A percentile compares a stretch with the other conserved stretches of the same genome.
Evolutionary conservation across 1,284 basidiomycete species (phyloP).

Genomic region (Sparassis latifolia): DNA sequence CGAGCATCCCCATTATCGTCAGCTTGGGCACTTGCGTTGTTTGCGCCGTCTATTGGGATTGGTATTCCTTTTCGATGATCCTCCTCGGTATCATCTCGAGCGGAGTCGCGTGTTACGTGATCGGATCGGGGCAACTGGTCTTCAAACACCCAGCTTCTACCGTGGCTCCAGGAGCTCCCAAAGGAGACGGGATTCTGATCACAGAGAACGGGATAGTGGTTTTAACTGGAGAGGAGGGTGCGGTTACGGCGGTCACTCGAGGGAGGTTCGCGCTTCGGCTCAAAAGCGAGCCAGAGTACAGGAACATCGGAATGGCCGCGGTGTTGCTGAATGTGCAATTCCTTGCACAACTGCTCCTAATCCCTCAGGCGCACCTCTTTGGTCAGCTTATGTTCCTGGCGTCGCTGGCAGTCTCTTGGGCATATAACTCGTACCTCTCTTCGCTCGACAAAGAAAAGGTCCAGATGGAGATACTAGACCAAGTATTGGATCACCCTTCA

Average conservation of each 20-base stretch:
- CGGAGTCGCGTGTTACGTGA: slow-evolving; percentile 13
- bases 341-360: slow-evolving; percentile 13
- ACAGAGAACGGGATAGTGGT: slow-evolving; percentile 9
- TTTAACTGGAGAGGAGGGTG: slow-evolving; percentile 9
- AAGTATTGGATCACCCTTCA: slow-evolving; percentile 1
- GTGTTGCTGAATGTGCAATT: slow-evolving; percentile 14
- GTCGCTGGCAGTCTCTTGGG: slow-evolving; percentile 12
- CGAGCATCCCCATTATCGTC: slow-evolving; percentile 9
- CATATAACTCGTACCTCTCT: slow-evolving; percentile 13
- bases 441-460: slow-evolving; percentile 13
- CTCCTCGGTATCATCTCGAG: slow-evolving; percentile 11
- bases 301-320: slow-evolving; percentile 9
- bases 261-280: slow-evolving; percentile 10
- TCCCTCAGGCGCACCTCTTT: slow-evolving; percentile 13
- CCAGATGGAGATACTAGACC: slow-evolving; percentile 10
- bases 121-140: slow-evolving; percentile 11
- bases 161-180: slow-evolving; percentile 10
- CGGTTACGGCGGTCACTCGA: slow-evolving; percentile 12
- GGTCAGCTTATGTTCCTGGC: slow-evolving; percentile 14
- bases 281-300: slow-evolving; percentile 7
- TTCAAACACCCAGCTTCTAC: slow-evolving; percentile 7
- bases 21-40: slow-evolving; percentile 11
- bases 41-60: slow-evolving; percentile 12
- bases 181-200: slow-evolving; percentile 13
- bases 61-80: slow-evolving; percentile 13